Evolutionary conservation across 176 grass and related monocot species (phyloP), one percentile per base, ranked within the genome.

Genomic region (Elymus sibiricus): DNA sequence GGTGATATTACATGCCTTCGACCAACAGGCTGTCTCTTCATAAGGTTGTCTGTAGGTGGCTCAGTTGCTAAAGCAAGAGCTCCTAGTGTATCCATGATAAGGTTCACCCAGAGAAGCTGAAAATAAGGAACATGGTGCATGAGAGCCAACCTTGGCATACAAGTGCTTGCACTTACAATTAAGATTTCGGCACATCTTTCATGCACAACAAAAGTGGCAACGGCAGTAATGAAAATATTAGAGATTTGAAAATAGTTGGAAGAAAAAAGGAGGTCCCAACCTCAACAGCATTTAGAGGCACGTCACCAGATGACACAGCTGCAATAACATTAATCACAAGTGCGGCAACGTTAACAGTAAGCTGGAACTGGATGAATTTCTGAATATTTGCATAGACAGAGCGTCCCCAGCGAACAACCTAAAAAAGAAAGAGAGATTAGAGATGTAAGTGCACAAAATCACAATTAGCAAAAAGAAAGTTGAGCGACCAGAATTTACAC

Each of bases 341-440:
- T 75, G 96, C 96, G 49, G 93, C 93, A 25, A 98, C 91, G 85
- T 98, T 98, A 82, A 98, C 96, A 29, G 96, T 98, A 55, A 98
- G 96, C 71, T 98, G 96, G 65, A 98, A 98, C 81, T 98, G 96
- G 64, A 98, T 98, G 85, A 98, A 98, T 87, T 98, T 98, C 49
- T 98, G 96, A 79, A 98, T 98, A 85, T 98, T 98, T 42, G 96
- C 93, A 90, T 98, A 98, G 47, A 98, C 93, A 64, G 96, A 95
- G 14, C 96, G 91, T 25, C 96, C 96, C 96, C 96, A 98, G 11
- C 96, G 93, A 74, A 98, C 96, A 85, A 98, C 96, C 96, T 95
- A 79, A 82, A 86, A 74, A 49, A 60, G 49, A 74, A 75, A 63
- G 26, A 76, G 44, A 56, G 27, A 53, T 32, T 62, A 22, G 69